Percentiles rank a stretch among this genome's conserved stretches.
These are phyloP conservation scores for Macroventuria anomochaeta DNA, from an alignment of 2,329 filamentous ascomycete genomes.

Conservation along the genomic window DNA sequence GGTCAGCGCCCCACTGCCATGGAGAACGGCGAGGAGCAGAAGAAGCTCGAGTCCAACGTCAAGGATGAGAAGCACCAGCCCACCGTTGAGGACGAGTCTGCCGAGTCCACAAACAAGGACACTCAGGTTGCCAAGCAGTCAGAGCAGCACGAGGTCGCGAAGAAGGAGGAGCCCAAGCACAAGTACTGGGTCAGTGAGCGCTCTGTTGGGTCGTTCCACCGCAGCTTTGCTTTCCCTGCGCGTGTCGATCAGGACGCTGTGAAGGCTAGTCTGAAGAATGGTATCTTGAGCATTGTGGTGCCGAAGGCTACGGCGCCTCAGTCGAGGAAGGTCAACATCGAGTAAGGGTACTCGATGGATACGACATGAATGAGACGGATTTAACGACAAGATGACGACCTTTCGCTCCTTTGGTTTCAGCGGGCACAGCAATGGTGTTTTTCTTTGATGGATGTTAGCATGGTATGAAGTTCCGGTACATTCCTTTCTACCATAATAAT, in stretches of 20 bases:
- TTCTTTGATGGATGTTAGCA: not conserved
- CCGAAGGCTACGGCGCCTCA: conserved; percentile 61
- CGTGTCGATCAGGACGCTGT: conserved; percentile 66
- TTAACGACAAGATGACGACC: not conserved
- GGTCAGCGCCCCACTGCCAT: conserved; percentile 59
- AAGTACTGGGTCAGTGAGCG: conserved; percentile 75
- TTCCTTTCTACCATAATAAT: not conserved
- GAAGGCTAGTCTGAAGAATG: conserved; percentile 66
- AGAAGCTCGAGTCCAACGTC: conserved; percentile 27
- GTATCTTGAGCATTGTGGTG: conserved; percentile 63
- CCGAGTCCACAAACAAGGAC: conserved; percentile 27
- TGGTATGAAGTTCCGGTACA: not conserved
- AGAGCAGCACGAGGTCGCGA: conserved; percentile 49
- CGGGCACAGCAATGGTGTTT: not conserved
- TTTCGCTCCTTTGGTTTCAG: not conserved
- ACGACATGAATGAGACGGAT: not conserved
- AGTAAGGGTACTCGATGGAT: not conserved
- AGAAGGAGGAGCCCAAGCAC: conserved; percentile 56
- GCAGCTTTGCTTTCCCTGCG: conserved; percentile 64
- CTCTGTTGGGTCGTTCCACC: conserved; percentile 64
- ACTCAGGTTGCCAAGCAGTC: conserved; percentile 38
- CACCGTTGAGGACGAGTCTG: conserved; percentile 69
- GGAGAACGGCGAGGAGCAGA: conserved; percentile 44
- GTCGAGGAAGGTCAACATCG: conserved; percentile 61
- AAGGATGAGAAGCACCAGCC: conserved; percentile 49